Base-by-base conservation (phyloP, 768 basidiomycete genomes). In the Podaxis pistillaris region DNA sequence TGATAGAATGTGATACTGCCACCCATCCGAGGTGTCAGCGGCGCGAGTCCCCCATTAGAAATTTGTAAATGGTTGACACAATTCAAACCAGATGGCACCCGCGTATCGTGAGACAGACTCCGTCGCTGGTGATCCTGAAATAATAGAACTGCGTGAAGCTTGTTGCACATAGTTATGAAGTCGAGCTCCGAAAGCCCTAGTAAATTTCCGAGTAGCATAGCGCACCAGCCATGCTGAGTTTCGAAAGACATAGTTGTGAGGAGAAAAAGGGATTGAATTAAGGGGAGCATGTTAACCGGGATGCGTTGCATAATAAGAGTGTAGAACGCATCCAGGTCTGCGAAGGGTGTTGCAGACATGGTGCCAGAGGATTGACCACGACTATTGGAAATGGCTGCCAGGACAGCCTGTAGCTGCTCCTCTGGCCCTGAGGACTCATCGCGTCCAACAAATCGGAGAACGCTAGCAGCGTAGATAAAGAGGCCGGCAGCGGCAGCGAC, bases 381-480 rank as follows among this genome's bases (percentile, higher is more conserved):
- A 40, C 4, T 37, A 12, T 15, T 3, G 3, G 36, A n/a, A 26
- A n/a, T 52, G 22, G 12, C 22, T 4, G 26, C 36, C 24, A 60
- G 59, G 4, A 60, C 38, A 2, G 19, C 37, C 3, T 26, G 50
- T 13, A 60, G 59, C 0, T 50, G 50, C 22, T 53, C 51, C 4
- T 60, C 50, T 11, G 54, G 30, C 1, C 40, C 41, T 15, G 65
- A 52, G 12, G 64, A 17, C 24, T 12, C n/a, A 22, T 19, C 19
- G n/a, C 11, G 65, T 22, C 65, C 68, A 13, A 73, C 66, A 47
- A 70, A 71, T 51, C 69, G 68, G 51, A 70, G 56, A 7, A 70
- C 68, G 0, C 70, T 72, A 13, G 70, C 38, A 1, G 70, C 69
- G 53, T 70, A 73, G 13, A 74, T 69, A 44, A 74, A 74, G 7